phyloP scores from a whole-genome alignment of 2,329 filamentous ascomycete genomes.

The Xylaria digitata region DNA sequence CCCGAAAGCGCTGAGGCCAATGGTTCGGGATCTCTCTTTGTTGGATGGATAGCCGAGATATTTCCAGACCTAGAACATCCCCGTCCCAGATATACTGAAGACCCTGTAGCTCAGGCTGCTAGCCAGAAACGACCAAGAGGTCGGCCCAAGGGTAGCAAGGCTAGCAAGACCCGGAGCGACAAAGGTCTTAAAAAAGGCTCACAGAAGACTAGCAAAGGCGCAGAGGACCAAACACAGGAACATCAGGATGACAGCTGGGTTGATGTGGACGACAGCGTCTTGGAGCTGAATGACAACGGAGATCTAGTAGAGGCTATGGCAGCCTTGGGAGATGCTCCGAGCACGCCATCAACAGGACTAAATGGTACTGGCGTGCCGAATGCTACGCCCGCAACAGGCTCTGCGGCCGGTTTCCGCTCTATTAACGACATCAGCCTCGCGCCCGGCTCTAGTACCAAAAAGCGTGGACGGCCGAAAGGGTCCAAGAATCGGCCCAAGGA shows the following conservation, averaged over 20 bases:
- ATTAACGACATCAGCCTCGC: constrained; percentile 45
- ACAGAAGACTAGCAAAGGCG: constrained; percentile 43
- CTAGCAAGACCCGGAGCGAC: constrained; percentile 59
- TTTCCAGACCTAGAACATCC: constrained; percentile 61
- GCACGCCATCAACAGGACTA: constrained; percentile 41
- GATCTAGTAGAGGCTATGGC: constrained; percentile 45
- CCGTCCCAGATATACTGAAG: constrained; percentile 39
- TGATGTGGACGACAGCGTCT: constrained; percentile 56
- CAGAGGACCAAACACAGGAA: constrained; percentile 41
- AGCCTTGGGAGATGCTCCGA: constrained; percentile 40
- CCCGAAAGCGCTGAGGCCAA: constrained; percentile 67
- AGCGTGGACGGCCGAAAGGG: constrained; percentile 63
- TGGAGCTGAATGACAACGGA: constrained; percentile 48
- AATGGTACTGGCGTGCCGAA: constrained; percentile 37
- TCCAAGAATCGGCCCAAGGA: constrained; percentile 63
- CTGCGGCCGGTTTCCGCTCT: constrained; percentile 48
- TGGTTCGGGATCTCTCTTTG: constrained; percentile 67
- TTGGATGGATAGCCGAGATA: constrained; percentile 72
- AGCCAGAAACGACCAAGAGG: constrained; percentile 60
- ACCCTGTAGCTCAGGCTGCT: constrained; percentile 34
- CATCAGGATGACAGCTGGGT: constrained; percentile 58
- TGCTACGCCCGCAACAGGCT: constrained; percentile 44
- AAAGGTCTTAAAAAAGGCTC: constrained; percentile 64
- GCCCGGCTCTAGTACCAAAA: constrained; percentile 50
- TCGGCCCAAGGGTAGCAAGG: constrained; percentile 68